Evolutionary conservation across 345 rosid genomes (phyloP), one percentile per base, ranked within the genome.

Genomic region (Brassica nigra): DNA sequence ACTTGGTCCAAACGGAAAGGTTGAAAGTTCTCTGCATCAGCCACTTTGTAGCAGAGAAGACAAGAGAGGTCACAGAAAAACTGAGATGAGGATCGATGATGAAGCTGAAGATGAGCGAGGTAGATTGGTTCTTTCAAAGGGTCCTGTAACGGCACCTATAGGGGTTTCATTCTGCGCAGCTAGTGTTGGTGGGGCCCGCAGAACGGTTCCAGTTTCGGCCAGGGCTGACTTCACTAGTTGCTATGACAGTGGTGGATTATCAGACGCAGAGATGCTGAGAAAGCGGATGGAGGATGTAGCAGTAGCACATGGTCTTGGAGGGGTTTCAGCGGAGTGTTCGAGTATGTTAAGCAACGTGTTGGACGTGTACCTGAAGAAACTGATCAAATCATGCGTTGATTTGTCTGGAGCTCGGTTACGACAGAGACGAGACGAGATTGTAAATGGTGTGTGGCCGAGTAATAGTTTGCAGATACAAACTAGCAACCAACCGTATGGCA

Each of bases 1-100:
- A 0, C 90, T 95, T 70, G 97, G 99, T 62, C 92, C 87, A 76
- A 93, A 90, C 75, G 98, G 97, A 59, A 93, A 90, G 86, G 88
- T 87, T 67, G 94, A 88, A 27, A 80, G 79, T 83, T 59, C 84
- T 81, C 62, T 86, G 44, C 87, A 87, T 77, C 90, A 85, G 49
- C 84, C 83, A n/a, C 67, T 75, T 62, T 87, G 89, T 66, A 59
- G 89, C 64, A 59, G 79, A n/a, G 92, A 90, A 76, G 90, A 86
- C 58, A 82, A 83, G 33, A 80, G 86, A 33, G 78, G 74, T 81
- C 86, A 83, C 65, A 49, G 78, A 66, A 72, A 68, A 67, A 49
- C 78, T 70, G 93, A 89, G 75, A 91, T 76, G 58, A 70, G 83
- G 28, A 63, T 71, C 62, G 91, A 84, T 75, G 89, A 88, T 23